Evolutionary conservation across 2,329 filamentous ascomycete genomes (phyloP).

Genomic region (Nectriaceae sp.): DNA sequence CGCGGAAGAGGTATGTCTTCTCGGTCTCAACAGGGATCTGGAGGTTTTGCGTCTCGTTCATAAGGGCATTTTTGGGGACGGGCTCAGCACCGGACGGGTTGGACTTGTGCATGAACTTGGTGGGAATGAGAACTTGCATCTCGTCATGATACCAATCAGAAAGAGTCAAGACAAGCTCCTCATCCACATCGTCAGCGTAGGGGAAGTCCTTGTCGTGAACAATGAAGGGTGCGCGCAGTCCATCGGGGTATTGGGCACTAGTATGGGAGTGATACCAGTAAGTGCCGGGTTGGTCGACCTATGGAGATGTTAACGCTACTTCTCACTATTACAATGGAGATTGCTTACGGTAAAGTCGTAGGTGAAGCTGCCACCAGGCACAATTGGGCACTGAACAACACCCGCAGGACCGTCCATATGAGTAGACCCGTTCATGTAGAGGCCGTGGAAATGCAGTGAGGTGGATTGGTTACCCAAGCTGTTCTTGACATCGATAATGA

Average conservation of each 20-base stretch:
- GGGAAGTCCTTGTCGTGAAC: slow-evolving; percentile 64
- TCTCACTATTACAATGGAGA: neutral
- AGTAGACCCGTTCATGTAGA: slow-evolving; percentile 67
- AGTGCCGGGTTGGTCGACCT: slow-evolving; percentile 67
- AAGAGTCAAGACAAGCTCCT: slow-evolving; percentile 65
- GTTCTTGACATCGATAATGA: slow-evolving; percentile 62
- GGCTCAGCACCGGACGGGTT: slow-evolving; percentile 64
- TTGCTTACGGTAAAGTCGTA: slow-evolving; percentile 66
- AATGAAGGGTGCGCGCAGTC: slow-evolving; percentile 64
- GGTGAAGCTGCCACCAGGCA: slow-evolving; percentile 62
- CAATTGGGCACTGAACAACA: slow-evolving; percentile 68
- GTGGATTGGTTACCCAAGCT: slow-evolving; percentile 63
- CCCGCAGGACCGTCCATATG: slow-evolving; percentile 71
- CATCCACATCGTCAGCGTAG: slow-evolving; percentile 57
- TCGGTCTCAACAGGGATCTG: slow-evolving; percentile 62
- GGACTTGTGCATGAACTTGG: slow-evolving; percentile 56
- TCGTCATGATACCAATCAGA: slow-evolving; percentile 72
- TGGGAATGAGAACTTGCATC: slow-evolving; percentile 47
- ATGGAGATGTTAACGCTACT: neutral
- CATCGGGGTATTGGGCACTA: slow-evolving; percentile 70
- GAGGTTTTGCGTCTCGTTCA: slow-evolving; percentile 70
- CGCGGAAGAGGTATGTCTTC: slow-evolving; percentile 72
- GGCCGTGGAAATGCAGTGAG: slow-evolving; percentile 70
- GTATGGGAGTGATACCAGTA: slow-evolving; percentile 81
- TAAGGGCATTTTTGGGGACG: slow-evolving; percentile 66